Evolutionary conservation across 2,329 filamentous ascomycete species (phyloP), one percentile per base, ranked within the genome.

Genomic region (Coleophoma crateriformis): DNA sequence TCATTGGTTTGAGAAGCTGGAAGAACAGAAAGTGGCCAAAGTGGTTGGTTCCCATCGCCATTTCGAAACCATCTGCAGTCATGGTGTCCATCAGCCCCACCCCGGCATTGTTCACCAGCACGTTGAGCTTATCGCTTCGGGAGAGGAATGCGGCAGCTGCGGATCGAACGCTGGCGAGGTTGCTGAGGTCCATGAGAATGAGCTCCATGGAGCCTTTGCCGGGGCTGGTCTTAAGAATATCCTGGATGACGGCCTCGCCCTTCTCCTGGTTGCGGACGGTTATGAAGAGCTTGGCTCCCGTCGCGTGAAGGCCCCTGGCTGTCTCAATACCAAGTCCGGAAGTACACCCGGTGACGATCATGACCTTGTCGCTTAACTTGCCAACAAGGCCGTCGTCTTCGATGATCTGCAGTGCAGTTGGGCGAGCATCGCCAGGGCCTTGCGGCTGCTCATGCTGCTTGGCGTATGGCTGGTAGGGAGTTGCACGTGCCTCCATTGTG

Each of bases 1-100:
- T 55, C 1, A 64, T 54, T 3, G 27, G 14, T n/a, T 47, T 47
- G 20, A 80, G 65, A 2, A 77, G 68, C 32, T 74, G 62, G 57
- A 77, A 74, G 14, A 79, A 68, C 1, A 78, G 67, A 62, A 79
- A 79, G 54, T 78, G 73, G 15, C 63, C 68, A 4, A 81, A 64
- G 56, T 79, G 71, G 58, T 79, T 78, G 11, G 68, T 72, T 45
- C 69, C 75, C 50, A 79, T 71, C 48, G 79, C 75, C 0, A 60
- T 59, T 54, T 80, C 76, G 56, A 70, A 71, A 27, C 72, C 72
- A 50, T 76, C 73, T 34, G 54, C 54, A 8, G 64, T 46, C 27
- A 22, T 33, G 27, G 56, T 49, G 10, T 22, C 15, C 3, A 11
- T 17, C 3, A 41, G 20, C 4, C 10, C 8, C 27, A 41, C 13